Conservation (phyloP, 352 stramenopile species). For the Globisporangium radiosum region DNA sequence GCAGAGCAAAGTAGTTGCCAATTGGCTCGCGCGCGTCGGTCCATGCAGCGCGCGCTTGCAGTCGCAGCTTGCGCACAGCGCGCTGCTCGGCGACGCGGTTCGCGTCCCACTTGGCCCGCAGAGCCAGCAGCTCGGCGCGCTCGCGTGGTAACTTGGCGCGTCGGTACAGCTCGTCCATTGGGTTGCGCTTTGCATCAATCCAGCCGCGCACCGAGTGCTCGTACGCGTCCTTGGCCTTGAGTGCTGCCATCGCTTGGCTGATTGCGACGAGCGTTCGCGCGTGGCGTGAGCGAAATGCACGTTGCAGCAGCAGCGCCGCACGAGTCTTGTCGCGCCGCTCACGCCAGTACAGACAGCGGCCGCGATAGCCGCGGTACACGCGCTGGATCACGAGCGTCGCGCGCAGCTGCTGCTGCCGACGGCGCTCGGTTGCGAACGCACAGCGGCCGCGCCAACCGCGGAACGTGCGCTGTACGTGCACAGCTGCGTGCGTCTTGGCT, state of each 20-base stretch:
- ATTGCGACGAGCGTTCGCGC: constrained; percentile 49
- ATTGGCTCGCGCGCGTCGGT: constrained; percentile 29
- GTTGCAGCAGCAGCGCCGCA: constrained; percentile 36
- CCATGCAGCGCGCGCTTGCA: constrained; percentile 23
- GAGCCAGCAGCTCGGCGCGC: constrained; percentile 28
- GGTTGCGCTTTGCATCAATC: constrained; percentile 48
- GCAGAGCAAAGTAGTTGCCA: constrained; percentile 32
- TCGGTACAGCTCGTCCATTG: constrained; percentile 58
- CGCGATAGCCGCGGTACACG: constrained; percentile 32
- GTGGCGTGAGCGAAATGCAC: constrained; percentile 37
- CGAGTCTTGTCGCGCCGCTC: constrained; percentile 23
- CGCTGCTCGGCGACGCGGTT: constrained; percentile 38
- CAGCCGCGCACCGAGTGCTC: constrained; percentile 42
- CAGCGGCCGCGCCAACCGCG: constrained; percentile 32
- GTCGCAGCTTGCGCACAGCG: constrained; percentile 39
- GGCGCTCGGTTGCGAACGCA: constrained; percentile 19
- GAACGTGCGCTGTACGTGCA: constrained; percentile 37
- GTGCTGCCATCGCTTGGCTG: constrained; percentile 33
- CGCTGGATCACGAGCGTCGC: constrained; percentile 31
- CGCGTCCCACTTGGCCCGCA: constrained; percentile 43
- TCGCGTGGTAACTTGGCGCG: constrained; percentile 44
- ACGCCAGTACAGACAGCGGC: constrained; percentile 18
- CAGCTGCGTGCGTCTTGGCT: constrained; percentile 24
- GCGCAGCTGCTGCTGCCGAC: constrained; percentile 22
- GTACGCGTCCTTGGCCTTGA: constrained; percentile 54